Evolutionary conservation across 2,329 filamentous ascomycete genomes (phyloP).

Genomic region (Phoma sp.): DNA sequence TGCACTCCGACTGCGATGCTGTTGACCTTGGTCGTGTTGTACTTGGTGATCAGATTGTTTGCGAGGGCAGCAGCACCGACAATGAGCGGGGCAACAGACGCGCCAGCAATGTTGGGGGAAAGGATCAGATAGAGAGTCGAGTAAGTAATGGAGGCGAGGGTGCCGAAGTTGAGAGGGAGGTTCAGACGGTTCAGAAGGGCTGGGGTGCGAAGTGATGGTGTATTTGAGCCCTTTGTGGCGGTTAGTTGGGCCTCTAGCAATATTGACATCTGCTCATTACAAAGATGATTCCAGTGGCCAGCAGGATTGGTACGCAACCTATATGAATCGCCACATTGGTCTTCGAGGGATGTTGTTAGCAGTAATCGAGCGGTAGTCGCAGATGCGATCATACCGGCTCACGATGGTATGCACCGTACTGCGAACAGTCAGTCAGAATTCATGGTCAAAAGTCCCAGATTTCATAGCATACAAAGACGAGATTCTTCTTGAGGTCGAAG

Average conservation of each 20-base stretch:
- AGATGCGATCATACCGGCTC: constrained; percentile 60
- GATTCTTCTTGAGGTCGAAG: constrained; percentile 44
- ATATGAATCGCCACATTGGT: constrained; percentile 81
- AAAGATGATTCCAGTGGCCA: constrained; percentile 72
- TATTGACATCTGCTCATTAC: constrained; percentile 54
- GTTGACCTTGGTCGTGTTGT: constrained; percentile 61
- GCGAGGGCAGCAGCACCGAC: constrained; percentile 73
- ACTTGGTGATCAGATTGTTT: constrained; percentile 71
- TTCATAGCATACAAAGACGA: constrained; percentile 35
- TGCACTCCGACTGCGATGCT: constrained; percentile 71
- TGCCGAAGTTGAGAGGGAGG: constrained; percentile 51
- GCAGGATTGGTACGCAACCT: constrained; percentile 75
- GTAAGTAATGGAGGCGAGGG: constrained; percentile 66
- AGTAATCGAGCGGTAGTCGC: too few species aligned
- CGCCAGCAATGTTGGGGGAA: constrained; percentile 82
- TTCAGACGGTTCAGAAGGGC: constrained; percentile 42
- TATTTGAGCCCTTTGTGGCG: constrained; percentile 59
- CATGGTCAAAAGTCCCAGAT: neutral
- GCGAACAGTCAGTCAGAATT: neutral
- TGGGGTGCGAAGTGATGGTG: constrained; percentile 51
- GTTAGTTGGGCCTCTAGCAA: neutral
- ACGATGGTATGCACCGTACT: constrained; percentile 87
- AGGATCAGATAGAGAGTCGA: constrained; percentile 85
- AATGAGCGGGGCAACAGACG: constrained; percentile 74
- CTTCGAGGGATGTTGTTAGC: constrained; percentile 41